A percentile compares a stretch with the other conserved stretches of the same genome.
Evolutionary conservation across 2,329 filamentous ascomycete genomes (phyloP).

Genomic region (Botrytis byssoidea): DNA sequence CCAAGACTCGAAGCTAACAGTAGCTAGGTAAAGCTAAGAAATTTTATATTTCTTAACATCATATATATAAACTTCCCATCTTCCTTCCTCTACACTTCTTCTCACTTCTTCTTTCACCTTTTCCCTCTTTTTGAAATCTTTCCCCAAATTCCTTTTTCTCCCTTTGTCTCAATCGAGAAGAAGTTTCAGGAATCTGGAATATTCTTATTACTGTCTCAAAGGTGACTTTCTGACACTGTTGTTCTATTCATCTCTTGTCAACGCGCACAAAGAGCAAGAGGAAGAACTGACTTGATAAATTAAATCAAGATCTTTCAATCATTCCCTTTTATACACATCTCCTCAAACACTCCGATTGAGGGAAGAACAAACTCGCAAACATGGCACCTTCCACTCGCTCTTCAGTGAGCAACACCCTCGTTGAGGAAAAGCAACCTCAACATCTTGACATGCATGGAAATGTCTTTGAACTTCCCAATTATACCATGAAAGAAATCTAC

Average conservation of each 20-base stretch:
- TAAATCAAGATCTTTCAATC: background rate
- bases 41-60: background rate
- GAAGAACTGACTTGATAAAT: background rate
- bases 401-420: background rate
- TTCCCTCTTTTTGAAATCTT: background rate
- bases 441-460: conserved; percentile 40
- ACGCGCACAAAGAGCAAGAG: background rate
- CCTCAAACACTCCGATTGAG: background rate
- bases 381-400: conserved; percentile 17
- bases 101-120: background rate
- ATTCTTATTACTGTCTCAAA: background rate
- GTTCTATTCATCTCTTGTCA: background rate
- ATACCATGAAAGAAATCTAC: conserved; percentile 41
- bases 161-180: background rate
- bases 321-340: background rate
- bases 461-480: conserved; percentile 38
- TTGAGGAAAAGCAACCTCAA: conserved; percentile 36
- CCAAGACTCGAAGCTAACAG: background rate
- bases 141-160: background rate
- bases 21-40: background rate
- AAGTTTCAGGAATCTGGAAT: background rate
- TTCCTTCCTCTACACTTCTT: background rate
- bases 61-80: conserved; percentile 6
- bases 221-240: background rate
- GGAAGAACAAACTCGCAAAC: background rate